Conservation (phyloP, 345 rosid genomes). For the Moringa oleifera region DNA sequence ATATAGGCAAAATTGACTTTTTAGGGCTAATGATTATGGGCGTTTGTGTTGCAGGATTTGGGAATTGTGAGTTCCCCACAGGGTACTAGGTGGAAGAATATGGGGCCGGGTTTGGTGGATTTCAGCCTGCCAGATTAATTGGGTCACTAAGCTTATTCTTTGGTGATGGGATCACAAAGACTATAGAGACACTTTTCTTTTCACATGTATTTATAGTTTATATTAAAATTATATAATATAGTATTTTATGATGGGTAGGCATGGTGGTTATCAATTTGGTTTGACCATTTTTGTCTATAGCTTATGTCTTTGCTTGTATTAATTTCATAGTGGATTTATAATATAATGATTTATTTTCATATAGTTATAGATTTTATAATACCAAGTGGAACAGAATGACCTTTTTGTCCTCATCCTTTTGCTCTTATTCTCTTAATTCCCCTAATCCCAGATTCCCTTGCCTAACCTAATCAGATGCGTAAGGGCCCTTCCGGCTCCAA, state of each 20-base stretch:
- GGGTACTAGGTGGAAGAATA: conserved; percentile 22
- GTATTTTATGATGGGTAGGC: conserved; percentile 5
- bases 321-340: background rate
- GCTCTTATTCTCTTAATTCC: too few species aligned
- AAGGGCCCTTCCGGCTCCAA: too few species aligned
- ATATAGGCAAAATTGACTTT: too few species aligned
- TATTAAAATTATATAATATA: too few species aligned
- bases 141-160: background rate
- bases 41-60: conserved; percentile 35
- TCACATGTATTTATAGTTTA: background rate
- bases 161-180: background rate
- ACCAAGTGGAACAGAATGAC: too few species aligned
- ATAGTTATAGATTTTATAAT: too few species aligned
- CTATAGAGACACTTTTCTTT: background rate
- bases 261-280: conserved; percentile 11
- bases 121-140: background rate
- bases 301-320: background rate
- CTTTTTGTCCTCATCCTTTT: too few species aligned
- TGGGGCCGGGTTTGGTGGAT: conserved; percentile 7
- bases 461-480: too few species aligned
- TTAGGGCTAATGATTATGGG: background rate
- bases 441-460: too few species aligned
- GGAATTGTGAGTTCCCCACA: conserved; percentile 48
- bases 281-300: conserved; percentile 11
- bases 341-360: too few species aligned